Evolutionary conservation across 805 yeast species (phyloP), one percentile per base, ranked within the genome.

Genomic region (Candida bentonensis): DNA sequence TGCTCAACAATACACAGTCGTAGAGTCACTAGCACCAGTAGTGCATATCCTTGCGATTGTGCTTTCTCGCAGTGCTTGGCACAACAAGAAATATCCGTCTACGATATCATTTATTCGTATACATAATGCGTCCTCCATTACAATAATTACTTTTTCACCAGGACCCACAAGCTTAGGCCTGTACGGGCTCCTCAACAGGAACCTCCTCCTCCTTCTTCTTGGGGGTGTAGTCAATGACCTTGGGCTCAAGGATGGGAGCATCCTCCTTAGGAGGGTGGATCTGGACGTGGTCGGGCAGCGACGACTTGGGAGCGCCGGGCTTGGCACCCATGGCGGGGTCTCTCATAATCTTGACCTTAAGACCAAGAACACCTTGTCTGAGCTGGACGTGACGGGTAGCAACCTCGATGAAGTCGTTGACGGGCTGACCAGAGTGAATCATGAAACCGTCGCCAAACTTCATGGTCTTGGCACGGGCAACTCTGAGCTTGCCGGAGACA

Each of bases 361-460:
- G 82, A 82, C 98, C 98, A 68, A 92, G 80, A 58, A 92, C 97
- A 86, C 98, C 98, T 78, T 92, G 97, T 80, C 97, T 88, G 79
- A 92, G 82, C 70, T 92, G 78, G 64, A 89, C 97, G 89, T 92
- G 97, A 76, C 98, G 88, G 70, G 95, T 88, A 63, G 98, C 98
- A 68, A 79, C 74, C 74, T 92, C 98, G 68, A 92, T 92, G 82
- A 92, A 92, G 69, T 92, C 98, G 61, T 76, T 80, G 71, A 89
- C 92, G 75, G 98, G 98, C 79, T 92, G 98, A 85, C 98, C 98
- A 66, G 96, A 87, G 92, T 92, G 98, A 80, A 92, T 92, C 92
- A 92, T 85, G 95, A 92, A 92, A 79, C 98, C 98, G 70, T 89
- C 97, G 69, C 92, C 82, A 82, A 89, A 92, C 77, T 92, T 92